Percentiles rank a stretch among this genome's conserved stretches.
Evolutionary conservation across 106 monocot species (phyloP).

Genomic region (Dendrobium nobile): DNA sequence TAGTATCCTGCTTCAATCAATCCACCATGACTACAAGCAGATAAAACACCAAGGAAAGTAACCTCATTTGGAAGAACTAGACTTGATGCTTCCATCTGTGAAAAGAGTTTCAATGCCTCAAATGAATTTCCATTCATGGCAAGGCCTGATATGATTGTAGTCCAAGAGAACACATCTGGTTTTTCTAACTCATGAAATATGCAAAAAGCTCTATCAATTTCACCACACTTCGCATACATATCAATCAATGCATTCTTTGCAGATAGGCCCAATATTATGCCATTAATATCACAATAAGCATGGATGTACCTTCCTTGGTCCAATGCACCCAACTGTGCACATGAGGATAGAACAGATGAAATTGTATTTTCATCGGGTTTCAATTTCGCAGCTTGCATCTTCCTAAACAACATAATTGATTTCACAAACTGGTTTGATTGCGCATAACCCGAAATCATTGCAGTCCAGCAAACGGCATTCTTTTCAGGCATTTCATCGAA

Average conservation of each 20-base stretch:
- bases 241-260: constrained; percentile 78
- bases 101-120: constrained; percentile 59
- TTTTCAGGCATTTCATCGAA: constrained; percentile 49
- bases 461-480: constrained; percentile 65
- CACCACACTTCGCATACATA: constrained; percentile 93
- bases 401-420: constrained; percentile 49
- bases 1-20: constrained; percentile 48
- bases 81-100: constrained; percentile 39
- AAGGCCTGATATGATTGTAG: constrained; percentile 59
- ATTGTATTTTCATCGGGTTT: constrained; percentile 45
- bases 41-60: constrained; percentile 73
- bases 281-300: constrained; percentile 46
- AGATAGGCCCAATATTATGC: constrained; percentile 18
- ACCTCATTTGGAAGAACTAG: constrained; percentile 54
- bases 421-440: constrained; percentile 30
- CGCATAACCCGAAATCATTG: constrained; percentile 58
- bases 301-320: constrained; percentile 63
- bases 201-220: constrained; percentile 39
- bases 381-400: constrained; percentile 50
- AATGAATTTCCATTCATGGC: constrained; percentile 56
- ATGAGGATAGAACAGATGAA: constrained; percentile 62
- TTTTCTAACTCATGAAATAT: constrained; percentile 35
- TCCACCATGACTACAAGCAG: constrained; percentile 80
- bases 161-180: constrained; percentile 73
- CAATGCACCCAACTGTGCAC: constrained; percentile 63